Conservation (phyloP, 495 filamentous ascomycete species). For the Thermothielavioides terrestris region DNA sequence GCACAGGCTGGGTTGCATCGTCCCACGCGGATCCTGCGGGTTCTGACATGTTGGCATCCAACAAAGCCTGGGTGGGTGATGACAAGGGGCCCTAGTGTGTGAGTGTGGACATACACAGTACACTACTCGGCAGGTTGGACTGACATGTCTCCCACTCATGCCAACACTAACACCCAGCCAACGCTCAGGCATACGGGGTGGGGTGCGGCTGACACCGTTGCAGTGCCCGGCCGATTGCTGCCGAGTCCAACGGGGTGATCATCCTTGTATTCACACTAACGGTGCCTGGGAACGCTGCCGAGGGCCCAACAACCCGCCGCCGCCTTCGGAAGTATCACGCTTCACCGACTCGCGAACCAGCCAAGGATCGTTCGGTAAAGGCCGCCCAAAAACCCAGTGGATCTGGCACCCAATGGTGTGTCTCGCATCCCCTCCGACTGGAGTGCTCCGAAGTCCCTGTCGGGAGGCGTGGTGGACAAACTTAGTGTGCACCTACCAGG, state of each 20-base stretch:
- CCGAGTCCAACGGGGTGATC: no score
- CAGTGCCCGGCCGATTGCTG: no score
- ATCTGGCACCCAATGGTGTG: neutral
- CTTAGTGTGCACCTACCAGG: no score
- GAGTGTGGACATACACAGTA: neutral
- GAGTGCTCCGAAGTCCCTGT: neutral
- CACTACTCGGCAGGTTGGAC: no score
- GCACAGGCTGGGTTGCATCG: neutral
- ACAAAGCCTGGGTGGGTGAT: neutral
- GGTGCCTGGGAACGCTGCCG: neutral
- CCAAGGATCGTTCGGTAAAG: neutral
- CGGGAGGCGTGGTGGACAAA: neutral
- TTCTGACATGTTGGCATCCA: neutral
- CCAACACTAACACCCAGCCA: no score
- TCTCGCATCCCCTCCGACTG: neutral
- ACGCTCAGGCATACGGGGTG: no score
- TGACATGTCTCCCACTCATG: no score
- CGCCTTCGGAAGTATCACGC: neutral
- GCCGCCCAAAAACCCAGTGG: neutral
- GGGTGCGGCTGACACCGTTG: no score
- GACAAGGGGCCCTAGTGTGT: neutral
- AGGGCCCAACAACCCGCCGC: neutral
- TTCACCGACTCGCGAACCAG: conserved; percentile 1
- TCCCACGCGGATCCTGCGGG: neutral
- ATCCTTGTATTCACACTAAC: neutral